Evolutionary conservation across 345 rosid genomes (phyloP).

Genomic region (Salix koriyanagi): DNA sequence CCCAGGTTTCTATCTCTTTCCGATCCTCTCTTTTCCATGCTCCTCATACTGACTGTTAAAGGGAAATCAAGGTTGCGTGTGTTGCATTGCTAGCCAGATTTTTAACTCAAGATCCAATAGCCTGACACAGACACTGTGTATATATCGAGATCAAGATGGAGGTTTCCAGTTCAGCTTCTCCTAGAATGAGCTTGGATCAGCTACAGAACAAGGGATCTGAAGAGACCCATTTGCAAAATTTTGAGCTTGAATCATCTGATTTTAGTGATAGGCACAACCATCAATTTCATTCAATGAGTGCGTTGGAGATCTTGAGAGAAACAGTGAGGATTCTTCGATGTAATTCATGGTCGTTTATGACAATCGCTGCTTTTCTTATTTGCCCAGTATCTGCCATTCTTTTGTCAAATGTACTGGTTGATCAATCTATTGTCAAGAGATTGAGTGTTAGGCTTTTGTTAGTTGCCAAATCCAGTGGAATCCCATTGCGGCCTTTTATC

Average conservation of each 20-base stretch:
- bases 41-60: neutral
- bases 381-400: slow-evolving; percentile 76
- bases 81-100: neutral
- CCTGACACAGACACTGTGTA: slow-evolving; percentile 1
- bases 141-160: slow-evolving; percentile 31
- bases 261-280: slow-evolving; percentile 15
- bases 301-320: slow-evolving; percentile 83
- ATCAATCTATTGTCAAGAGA: slow-evolving; percentile 56
- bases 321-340: slow-evolving; percentile 76
- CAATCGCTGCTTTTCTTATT: slow-evolving; percentile 52
- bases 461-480: slow-evolving; percentile 67
- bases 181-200: slow-evolving; percentile 31
- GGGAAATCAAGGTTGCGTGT: neutral
- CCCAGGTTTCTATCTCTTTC: neutral
- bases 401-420: slow-evolving; percentile 64
- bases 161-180: slow-evolving; percentile 29
- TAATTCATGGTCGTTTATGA: slow-evolving; percentile 57
- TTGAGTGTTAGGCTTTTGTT: slow-evolving; percentile 55
- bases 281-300: slow-evolving; percentile 61
- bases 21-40: neutral
- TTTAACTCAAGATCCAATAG: neutral
- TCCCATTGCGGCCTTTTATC: slow-evolving; percentile 58
- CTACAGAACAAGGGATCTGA: slow-evolving; percentile 30
- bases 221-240: slow-evolving; percentile 29
- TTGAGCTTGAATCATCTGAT: slow-evolving; percentile 39